phyloP scores from a whole-genome alignment of 768 basidiomycete genomes.

The Pleurotus cornucopiae region DNA sequence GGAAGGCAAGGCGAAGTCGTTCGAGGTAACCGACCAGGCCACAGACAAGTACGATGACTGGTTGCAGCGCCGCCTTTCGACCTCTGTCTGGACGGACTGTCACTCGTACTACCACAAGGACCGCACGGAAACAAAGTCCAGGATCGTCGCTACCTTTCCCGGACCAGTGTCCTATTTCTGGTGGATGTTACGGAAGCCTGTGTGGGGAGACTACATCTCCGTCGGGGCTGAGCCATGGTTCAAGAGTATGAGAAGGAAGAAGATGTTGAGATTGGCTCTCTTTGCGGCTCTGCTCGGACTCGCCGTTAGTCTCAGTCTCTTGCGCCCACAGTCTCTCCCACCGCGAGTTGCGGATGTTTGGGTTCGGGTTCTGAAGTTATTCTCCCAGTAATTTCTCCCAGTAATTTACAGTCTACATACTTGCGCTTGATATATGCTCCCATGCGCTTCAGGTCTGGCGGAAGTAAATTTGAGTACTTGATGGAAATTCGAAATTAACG shows the following conservation, averaged over 20 bases:
- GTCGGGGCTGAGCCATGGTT: conserved; percentile 37
- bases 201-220: conserved; percentile 39
- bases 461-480: no score
- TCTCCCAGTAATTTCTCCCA: neutral
- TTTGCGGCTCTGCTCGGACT: conserved; percentile 19
- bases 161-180: conserved; percentile 48
- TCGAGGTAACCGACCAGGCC: conserved; percentile 43
- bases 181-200: conserved; percentile 41
- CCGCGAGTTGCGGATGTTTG: neutral
- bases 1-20: conserved; percentile 40
- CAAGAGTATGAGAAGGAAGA: conserved; percentile 20
- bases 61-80: conserved; percentile 42
- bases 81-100: conserved; percentile 52
- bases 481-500: no score
- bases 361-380: neutral
- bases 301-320: conserved; percentile 15
- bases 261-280: conserved; percentile 18
- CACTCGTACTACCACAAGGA: conserved; percentile 46
- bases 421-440: neutral
- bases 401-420: neutral
- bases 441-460: neutral
- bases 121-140: conserved; percentile 30
- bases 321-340: conserved; percentile 2
- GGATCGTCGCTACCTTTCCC: conserved; percentile 48
- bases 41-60: conserved; percentile 47